phyloP scores from a whole-genome alignment of 352 stramenopile genomes.

The Phytophthora cactorum region DNA sequence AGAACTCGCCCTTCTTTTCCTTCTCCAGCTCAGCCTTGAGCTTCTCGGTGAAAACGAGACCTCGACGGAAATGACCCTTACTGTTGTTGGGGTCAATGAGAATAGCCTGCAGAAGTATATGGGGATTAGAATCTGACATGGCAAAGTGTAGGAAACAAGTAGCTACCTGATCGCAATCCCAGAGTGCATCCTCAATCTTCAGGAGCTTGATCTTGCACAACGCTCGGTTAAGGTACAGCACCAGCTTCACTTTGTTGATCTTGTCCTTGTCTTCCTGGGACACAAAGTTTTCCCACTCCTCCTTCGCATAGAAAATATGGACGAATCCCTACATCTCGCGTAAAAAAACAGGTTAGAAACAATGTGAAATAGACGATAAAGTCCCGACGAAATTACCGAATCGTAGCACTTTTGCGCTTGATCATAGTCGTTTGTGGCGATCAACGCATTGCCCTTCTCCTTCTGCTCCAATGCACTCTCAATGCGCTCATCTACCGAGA shows the following conservation, averaged over 20 bases:
- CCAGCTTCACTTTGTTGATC: constrained; percentile 81
- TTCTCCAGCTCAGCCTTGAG: constrained; percentile 83
- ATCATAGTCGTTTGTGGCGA: constrained; percentile 74
- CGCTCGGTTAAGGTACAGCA: constrained; percentile 84
- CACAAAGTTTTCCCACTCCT: constrained; percentile 86
- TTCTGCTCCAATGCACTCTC: constrained; percentile 74
- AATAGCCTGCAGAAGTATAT: constrained; percentile 54
- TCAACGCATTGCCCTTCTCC: constrained; percentile 77
- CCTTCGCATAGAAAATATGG: constrained; percentile 87
- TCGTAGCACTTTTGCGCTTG: constrained; percentile 88
- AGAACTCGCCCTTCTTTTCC: constrained; percentile 83
- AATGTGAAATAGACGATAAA: too few species aligned
- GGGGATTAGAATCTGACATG: not conserved
- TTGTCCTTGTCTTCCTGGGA: constrained; percentile 75
- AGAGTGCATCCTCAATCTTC: constrained; percentile 86
- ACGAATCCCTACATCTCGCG: constrained; percentile 69
- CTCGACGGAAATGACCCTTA: constrained; percentile 84
- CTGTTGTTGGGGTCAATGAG: constrained; percentile 59
- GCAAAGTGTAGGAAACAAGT: not conserved
- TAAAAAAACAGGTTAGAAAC: not conserved
- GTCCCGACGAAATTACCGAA: constrained; percentile 44
- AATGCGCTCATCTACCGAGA: constrained; percentile 69
- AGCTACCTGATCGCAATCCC: constrained; percentile 83
- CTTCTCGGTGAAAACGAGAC: constrained; percentile 83
- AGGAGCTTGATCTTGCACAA: constrained; percentile 87